A percentile compares a stretch with the other conserved stretches of the same genome.
phyloP scores from a whole-genome alignment of 306 rosid species.

The Vigna reflexopilosa region DNA sequence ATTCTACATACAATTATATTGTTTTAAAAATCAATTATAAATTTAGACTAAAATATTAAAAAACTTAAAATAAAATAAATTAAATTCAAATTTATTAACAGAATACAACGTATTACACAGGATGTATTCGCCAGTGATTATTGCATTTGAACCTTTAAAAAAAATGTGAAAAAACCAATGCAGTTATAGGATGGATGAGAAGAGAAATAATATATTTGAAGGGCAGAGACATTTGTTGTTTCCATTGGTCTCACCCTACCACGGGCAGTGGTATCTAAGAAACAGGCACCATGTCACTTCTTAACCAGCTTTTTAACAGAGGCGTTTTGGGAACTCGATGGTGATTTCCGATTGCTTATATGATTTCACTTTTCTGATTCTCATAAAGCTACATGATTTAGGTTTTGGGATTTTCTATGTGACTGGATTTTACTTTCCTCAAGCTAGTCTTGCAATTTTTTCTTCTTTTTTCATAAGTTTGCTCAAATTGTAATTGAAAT shows the following conservation, averaged over 20 bases:
- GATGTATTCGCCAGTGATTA: no score
- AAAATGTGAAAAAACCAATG: no score
- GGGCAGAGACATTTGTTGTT: neutral
- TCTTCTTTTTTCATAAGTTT: neutral
- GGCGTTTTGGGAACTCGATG: conserved; percentile 93
- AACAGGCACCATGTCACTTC: conserved; percentile 72
- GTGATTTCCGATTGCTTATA: conserved; percentile 48
- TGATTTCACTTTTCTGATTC: neutral
- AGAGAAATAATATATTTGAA: neutral
- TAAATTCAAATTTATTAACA: no score
- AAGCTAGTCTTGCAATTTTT: neutral
- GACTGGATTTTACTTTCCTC: conserved; percentile 7
- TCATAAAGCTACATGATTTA: conserved; percentile 4
- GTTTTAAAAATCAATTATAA: no score
- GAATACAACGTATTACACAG: no score
- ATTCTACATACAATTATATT: no score
- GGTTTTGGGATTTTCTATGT: conserved; percentile 14
- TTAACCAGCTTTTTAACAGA: conserved; percentile 91
- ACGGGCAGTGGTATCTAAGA: conserved; percentile 18
- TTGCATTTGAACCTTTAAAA: no score
- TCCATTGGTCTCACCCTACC: neutral
- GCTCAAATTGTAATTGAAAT: conserved; percentile 32
- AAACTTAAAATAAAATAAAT: no score
- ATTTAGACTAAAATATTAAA: no score
- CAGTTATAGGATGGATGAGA: neutral